Conservation (phyloP, 2,329 filamentous ascomycete species). For the Epichloe amarillans region DNA sequence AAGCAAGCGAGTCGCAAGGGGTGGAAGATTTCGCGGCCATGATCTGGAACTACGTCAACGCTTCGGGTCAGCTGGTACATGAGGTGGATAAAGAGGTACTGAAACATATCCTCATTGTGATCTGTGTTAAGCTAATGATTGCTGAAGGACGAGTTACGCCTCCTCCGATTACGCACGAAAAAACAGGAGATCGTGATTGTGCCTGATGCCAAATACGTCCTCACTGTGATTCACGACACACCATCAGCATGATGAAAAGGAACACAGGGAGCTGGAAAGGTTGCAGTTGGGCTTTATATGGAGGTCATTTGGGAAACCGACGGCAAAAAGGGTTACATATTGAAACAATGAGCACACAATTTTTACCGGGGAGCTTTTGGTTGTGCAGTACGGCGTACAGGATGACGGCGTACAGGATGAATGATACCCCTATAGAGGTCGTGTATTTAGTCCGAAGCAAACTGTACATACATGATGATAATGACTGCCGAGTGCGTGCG, state of each 20-base stretch:
- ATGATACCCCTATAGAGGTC: conserved; percentile 4
- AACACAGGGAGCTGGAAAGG: not conserved
- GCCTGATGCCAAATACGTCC: conserved; percentile 64
- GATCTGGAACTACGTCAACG: conserved; percentile 63
- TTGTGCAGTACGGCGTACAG: conserved; percentile 4
- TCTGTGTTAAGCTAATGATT: conserved; percentile 10
- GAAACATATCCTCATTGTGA: not conserved
- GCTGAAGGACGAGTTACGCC: conserved; percentile 56
- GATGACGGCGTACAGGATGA: conserved; percentile 6
- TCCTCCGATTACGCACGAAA: conserved; percentile 66
- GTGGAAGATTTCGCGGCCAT: conserved; percentile 62
- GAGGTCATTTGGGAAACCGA: not conserved
- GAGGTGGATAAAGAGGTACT: conserved; percentile 57
- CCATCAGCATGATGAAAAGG: conserved; percentile 41
- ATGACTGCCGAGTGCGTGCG: not conserved
- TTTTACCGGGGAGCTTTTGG: not conserved
- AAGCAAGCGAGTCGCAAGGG: conserved; percentile 39
- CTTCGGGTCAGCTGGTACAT: conserved; percentile 54
- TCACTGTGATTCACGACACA: conserved; percentile 74
- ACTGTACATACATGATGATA: not conserved
- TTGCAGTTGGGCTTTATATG: not conserved
- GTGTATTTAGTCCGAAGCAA: not conserved
- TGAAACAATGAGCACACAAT: not conserved
- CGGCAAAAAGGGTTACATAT: not conserved
- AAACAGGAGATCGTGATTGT: conserved; percentile 78